Evolutionary conservation across 768 basidiomycete species (phyloP).

Genomic region (Ephemerocybe angulata): DNA sequence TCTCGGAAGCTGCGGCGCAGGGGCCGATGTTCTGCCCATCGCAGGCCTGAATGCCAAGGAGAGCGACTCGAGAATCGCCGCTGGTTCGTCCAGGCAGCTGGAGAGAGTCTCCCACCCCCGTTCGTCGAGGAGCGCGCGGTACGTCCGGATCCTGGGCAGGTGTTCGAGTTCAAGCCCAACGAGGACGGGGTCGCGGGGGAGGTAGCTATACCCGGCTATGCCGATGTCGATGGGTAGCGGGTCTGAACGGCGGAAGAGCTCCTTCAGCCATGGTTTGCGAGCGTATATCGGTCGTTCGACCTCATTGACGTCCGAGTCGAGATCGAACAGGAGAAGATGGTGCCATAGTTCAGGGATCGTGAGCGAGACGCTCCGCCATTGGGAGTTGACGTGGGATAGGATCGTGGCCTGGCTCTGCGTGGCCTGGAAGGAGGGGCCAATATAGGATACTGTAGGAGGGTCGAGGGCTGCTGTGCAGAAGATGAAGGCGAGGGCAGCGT

Average conservation of each 20-base stretch:
- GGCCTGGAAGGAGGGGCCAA: not conserved
- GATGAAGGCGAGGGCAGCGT: no score
- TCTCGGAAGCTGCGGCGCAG: no score
- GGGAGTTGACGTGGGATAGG: not conserved
- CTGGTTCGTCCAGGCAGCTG: no score
- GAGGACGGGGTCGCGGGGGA: not conserved
- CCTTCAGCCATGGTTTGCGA: not conserved
- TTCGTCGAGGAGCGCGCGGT: no score
- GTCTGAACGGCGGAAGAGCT: not conserved
- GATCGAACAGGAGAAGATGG: not conserved
- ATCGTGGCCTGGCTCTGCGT: not conserved
- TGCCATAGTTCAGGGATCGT: not conserved
- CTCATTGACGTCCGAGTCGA: not conserved
- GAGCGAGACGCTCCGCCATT: not conserved
- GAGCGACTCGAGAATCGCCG: not conserved
- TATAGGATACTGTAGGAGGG: no score
- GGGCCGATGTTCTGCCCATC: no score
- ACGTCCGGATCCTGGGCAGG: not conserved
- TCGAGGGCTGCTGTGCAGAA: not conserved
- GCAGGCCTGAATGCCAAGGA: not conserved
- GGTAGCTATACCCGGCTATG: not conserved
- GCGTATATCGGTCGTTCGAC: not conserved
- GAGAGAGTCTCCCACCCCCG: no score
- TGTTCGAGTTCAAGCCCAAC: not conserved
- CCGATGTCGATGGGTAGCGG: slow-evolving; percentile 1